Evolutionary conservation across 2,329 filamentous ascomycete genomes (phyloP), one percentile per base, ranked within the genome.

Genomic region (Neopestalotiopsis sp.): DNA sequence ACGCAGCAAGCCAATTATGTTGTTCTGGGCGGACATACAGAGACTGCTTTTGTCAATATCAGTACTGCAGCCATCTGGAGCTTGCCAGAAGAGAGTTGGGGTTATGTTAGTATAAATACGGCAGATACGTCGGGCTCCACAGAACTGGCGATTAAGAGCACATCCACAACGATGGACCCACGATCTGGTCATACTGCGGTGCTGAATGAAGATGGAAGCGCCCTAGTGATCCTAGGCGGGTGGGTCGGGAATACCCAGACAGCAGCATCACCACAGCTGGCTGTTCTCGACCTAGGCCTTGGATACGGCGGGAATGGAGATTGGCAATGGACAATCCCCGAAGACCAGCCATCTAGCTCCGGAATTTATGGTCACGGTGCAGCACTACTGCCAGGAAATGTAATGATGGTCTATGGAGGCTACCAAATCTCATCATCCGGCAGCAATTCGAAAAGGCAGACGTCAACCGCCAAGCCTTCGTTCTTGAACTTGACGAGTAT

Each of bases 171-270:
- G 1, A 85, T 97, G 6, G 92, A 97, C 73, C 94, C 94, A 49
- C 86, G 96, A 67, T 97, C 95, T 4, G 96, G 96, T 0, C 96
- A 99, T 77, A 95, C 93, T 0, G 91, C 95, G 1, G 88, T 97
- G 1, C 82, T 98, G 4, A 93, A 90, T 34, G 88, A 92, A 66
- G 94, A 97, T 76, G 95, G 95, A 0, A 88, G 84, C 32, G 89
- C 88, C n/a, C 84, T 98, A 9, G 83, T 97, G 56, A 83, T 99
- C 1, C 86, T 94, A 70, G 96, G 96, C 24, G 96, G 96, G 1
- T 99, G 96, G 96, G 94, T 98, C 4, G 95, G 95, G 3, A 90
- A 97, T 75, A 85, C 92, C 0, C 86, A 83, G 9, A 92, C 90
- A 40, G 88, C 95, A 1, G 96, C 96, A 0, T 85, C 90, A 38